phyloP scores from a whole-genome alignment of 495 filamentous ascomycete species.

The Penicillium atrosanguineum region DNA sequence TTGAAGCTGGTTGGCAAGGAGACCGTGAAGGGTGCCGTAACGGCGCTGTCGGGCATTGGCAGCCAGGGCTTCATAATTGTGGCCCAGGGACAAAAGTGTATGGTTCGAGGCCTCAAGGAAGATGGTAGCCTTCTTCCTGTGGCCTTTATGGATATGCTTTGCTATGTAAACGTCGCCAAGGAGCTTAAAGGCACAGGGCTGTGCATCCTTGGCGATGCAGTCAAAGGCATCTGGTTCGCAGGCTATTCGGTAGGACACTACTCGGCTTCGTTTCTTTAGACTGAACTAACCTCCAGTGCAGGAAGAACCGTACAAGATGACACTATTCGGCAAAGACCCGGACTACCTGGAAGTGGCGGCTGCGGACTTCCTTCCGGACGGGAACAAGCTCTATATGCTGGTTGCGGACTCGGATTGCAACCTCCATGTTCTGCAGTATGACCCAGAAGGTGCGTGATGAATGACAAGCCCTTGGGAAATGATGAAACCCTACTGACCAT shows the following conservation, averaged over 20 bases:
- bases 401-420: constrained; percentile 82
- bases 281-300: constrained; percentile 14
- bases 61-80: constrained; percentile 87
- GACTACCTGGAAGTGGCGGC: constrained; percentile 72
- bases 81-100: constrained; percentile 94
- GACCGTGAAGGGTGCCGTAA: constrained; percentile 91
- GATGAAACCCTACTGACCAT: constrained; percentile 2
- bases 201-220: constrained; percentile 79
- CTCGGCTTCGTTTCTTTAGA: neutral
- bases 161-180: constrained; percentile 79
- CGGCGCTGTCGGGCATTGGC: constrained; percentile 80
- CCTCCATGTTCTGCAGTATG: constrained; percentile 86
- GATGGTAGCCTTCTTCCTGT: constrained; percentile 88
- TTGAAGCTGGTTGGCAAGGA: constrained; percentile 85
- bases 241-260: constrained; percentile 69
- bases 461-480: neutral
- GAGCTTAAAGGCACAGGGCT: constrained; percentile 80
- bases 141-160: constrained; percentile 97
- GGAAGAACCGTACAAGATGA: constrained; percentile 94
- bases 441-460: constrained; percentile 69
- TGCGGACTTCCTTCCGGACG: constrained; percentile 86
- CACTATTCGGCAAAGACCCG: constrained; percentile 83
- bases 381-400: constrained; percentile 76
- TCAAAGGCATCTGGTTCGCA: constrained; percentile 92
- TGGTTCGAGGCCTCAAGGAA: constrained; percentile 94